Evolutionary conservation across 2,329 filamentous ascomycete genomes (phyloP).

Genomic region (Macrophomina pseudophaseolina): DNA sequence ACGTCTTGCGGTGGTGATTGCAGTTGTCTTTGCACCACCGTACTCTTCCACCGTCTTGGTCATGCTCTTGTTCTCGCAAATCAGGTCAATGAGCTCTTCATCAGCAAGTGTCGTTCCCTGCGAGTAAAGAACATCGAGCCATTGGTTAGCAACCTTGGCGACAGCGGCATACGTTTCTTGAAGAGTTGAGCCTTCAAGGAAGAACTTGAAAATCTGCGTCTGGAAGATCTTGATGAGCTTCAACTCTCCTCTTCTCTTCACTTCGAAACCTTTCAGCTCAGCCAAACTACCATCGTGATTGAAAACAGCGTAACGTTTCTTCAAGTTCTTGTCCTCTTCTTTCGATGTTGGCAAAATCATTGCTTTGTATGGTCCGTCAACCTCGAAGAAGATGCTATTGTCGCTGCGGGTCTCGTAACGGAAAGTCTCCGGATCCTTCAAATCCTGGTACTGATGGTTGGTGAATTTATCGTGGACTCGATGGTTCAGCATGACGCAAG

Average conservation of each 20-base stretch:
- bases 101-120: conserved; percentile 90
- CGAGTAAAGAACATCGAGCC: conserved; percentile 92
- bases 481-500: conserved; percentile 99
- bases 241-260: conserved; percentile 95
- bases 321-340: conserved; percentile 99
- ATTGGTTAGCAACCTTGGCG: conserved; percentile 92
- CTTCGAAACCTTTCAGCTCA: conserved; percentile 95
- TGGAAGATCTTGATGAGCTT: conserved; percentile 99
- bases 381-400: conserved; percentile 99
- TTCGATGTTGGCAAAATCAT: conserved; percentile 98
- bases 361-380: conserved; percentile 94
- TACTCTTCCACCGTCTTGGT: conserved; percentile 96
- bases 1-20: conserved; percentile 96
- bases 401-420: conserved; percentile 97
- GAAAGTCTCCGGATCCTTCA: conserved; percentile 78
- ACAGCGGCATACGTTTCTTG: conserved; percentile 89
- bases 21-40: conserved; percentile 92
- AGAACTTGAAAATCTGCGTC: conserved; percentile 99
- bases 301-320: conserved; percentile 98
- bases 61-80: conserved; percentile 99
- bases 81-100: conserved; percentile 98
- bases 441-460: conserved; percentile 94
- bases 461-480: conserved; percentile 93
- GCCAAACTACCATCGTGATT: conserved; percentile 96
- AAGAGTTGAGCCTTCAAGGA: conserved; percentile 87